Evolutionary conservation across 2,329 filamentous ascomycete species (phyloP).

Genomic region (Biscogniauxia sp.): DNA sequence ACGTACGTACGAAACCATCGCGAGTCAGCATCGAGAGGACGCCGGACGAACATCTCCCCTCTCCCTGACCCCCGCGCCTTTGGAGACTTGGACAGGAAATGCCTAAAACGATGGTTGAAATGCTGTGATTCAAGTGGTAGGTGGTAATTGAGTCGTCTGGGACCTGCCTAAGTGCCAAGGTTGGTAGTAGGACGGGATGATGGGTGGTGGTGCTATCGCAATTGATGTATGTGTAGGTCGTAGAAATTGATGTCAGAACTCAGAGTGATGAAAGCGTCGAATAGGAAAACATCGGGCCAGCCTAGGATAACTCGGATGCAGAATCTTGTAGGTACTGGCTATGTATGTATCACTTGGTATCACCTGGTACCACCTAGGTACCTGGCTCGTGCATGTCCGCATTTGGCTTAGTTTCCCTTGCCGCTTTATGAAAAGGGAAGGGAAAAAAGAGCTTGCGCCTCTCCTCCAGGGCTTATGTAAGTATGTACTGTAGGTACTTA

Average conservation of each 20-base stretch:
- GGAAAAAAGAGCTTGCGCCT: neutral
- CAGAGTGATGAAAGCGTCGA: conserved; percentile 14
- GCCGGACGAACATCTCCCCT: conserved; percentile 6
- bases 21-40: neutral
- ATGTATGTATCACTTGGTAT: too few relatives aligned
- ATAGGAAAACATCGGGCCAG: conserved; percentile 10
- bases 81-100: neutral
- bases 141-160: neutral
- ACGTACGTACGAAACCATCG: conserved; percentile 9
- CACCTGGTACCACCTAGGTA: neutral
- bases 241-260: conserved; percentile 7
- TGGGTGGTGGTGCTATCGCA: neutral
- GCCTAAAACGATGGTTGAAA: neutral
- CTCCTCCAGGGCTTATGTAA: too few relatives aligned
- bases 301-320: neutral
- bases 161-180: neutral
- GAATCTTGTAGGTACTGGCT: neutral
- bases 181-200: neutral
- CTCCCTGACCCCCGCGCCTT: conserved; percentile 1
- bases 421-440: neutral
- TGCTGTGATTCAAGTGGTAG: neutral
- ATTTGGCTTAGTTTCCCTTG: neutral
- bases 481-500: too few relatives aligned
- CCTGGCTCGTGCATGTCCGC: neutral
- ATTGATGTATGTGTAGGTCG: too few relatives aligned